Evolutionary conservation across 176 grass and related monocot species (phyloP).

Genomic region (Carex scoparia): DNA sequence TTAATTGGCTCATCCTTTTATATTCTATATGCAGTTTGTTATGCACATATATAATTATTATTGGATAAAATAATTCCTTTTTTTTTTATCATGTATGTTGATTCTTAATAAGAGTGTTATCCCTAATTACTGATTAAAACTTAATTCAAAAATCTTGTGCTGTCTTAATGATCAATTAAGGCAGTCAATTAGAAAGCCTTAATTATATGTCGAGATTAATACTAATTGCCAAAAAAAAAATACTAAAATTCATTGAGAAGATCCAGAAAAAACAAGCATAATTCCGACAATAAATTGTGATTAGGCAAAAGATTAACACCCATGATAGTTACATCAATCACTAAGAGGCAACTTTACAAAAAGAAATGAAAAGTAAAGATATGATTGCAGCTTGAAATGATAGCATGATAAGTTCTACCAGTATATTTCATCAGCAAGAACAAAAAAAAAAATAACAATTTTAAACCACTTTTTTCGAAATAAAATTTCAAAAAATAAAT

Average conservation of each 20-base stretch:
- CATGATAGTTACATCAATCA: conserved; percentile 16
- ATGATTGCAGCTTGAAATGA: background rate
- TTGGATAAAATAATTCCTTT: no score
- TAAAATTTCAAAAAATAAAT: background rate
- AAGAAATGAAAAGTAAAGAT: background rate
- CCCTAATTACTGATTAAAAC: no score
- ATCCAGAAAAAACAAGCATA: background rate
- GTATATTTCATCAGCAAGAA: background rate
- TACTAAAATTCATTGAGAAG: background rate
- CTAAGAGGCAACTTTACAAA: background rate
- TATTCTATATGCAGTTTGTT: no score
- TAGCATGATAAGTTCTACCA: background rate
- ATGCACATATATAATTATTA: no score
- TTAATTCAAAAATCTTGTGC: no score
- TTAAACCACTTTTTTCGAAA: background rate
- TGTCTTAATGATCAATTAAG: background rate
- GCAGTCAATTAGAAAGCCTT: background rate
- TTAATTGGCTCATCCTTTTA: no score
- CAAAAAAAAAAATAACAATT: background rate
- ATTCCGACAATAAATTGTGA: background rate
- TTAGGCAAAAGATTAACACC: background rate
- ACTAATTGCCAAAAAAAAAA: background rate
- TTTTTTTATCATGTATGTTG: no score
- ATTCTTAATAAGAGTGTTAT: no score
- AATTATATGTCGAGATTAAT: background rate